Evolutionary conservation across 768 basidiomycete species (phyloP).

Genomic region (Chiua virens): DNA sequence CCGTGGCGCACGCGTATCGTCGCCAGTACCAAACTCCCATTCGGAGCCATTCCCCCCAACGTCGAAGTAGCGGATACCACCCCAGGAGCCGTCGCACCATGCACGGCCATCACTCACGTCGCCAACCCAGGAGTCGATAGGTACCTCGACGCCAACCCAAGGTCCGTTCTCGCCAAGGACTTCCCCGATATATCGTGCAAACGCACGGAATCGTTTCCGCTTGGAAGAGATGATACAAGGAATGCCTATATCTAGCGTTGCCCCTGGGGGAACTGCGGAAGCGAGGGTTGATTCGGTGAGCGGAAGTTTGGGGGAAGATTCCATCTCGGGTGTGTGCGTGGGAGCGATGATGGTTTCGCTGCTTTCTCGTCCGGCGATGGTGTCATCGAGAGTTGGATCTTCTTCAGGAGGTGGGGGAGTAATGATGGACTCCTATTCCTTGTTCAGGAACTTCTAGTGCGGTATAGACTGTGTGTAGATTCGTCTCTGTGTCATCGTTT

Average conservation of each 20-base stretch:
- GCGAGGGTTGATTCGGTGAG: constrained; percentile 28
- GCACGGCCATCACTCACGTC: constrained; percentile 60
- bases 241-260: constrained; percentile 82
- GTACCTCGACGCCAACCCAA: constrained; percentile 92
- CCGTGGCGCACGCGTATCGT: constrained; percentile 33
- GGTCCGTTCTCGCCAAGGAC: constrained; percentile 78
- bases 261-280: constrained; percentile 41
- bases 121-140: constrained; percentile 53
- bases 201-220: constrained; percentile 81
- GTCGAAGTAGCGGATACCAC: constrained; percentile 82
- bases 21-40: constrained; percentile 60
- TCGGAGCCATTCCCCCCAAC: constrained; percentile 57
- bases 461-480: constrained; percentile 19
- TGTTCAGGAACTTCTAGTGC: constrained; percentile 15
- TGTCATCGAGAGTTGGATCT: constrained; percentile 14
- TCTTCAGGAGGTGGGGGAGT: constrained; percentile 15
- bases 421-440: constrained; percentile 3
- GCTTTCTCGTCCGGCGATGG: constrained; percentile 24
- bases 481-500: constrained; percentile 38
- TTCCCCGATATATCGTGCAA: constrained; percentile 86
- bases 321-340: constrained; percentile 18
- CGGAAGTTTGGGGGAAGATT: constrained; percentile 13
- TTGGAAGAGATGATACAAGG: constrained; percentile 88
- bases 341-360: constrained; percentile 28
- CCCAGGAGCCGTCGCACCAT: constrained; percentile 86